These are phyloP conservation scores for Cladophialophora carrionii DNA, from an alignment of 2,329 filamentous ascomycete species.

Conservation along the genomic window DNA sequence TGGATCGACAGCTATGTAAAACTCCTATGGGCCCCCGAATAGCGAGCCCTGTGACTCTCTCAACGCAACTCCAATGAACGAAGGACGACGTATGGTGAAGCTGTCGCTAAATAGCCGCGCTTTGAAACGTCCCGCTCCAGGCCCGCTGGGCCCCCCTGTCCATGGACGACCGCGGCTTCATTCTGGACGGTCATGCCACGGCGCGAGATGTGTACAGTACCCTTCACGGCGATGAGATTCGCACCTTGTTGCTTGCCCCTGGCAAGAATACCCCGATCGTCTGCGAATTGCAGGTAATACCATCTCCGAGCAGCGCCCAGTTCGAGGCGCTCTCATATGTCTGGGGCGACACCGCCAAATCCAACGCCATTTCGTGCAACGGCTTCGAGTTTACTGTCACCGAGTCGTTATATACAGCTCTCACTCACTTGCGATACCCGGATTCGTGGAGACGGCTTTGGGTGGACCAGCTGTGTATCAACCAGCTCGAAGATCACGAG, in stretches of 20 bases:
- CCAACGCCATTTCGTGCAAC: constrained; percentile 25
- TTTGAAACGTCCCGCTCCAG: neutral
- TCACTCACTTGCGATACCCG: constrained; percentile 22
- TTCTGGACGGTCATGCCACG: constrained; percentile 23
- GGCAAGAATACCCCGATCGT: constrained; percentile 21
- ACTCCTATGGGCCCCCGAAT: neutral
- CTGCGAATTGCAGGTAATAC: constrained; percentile 27
- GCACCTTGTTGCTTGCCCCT: constrained; percentile 26
- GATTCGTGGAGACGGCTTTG: constrained; percentile 28
- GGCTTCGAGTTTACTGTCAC: constrained; percentile 29
- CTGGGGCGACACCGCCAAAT: constrained; percentile 28
- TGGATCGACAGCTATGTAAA: neutral
- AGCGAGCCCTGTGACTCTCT: neutral
- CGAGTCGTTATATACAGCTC: constrained; percentile 24
- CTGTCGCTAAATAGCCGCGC: neutral
- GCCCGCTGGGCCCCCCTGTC: neutral
- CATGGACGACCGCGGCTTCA: constrained; percentile 29
- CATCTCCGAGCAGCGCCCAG: constrained; percentile 20
- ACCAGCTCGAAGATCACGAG: constrained; percentile 23
- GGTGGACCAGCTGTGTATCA: constrained; percentile 33
- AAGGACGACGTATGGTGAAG: neutral
- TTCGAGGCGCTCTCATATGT: constrained; percentile 33
- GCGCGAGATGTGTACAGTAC: constrained; percentile 27
- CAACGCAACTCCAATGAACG: neutral
- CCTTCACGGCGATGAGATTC: constrained; percentile 22